A percentile compares a stretch with the other conserved stretches of the same genome.
These are phyloP conservation scores for Serendipita vermifera DNA, from an alignment of 768 basidiomycete species.

Conservation along the genomic window DNA sequence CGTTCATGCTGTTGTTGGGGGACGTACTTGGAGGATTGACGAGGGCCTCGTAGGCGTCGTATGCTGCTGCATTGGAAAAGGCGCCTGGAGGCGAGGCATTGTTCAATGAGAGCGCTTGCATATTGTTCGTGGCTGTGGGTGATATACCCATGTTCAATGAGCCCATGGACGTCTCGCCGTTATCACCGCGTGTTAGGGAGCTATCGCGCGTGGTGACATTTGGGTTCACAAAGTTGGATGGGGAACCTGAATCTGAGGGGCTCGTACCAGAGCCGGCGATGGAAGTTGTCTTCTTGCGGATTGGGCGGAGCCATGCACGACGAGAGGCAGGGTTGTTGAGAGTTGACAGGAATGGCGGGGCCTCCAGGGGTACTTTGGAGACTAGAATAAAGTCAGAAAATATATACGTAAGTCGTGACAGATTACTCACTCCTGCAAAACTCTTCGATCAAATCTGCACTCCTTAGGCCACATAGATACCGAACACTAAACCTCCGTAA, in stretches of 20 bases:
- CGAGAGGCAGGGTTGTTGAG: slow-evolving; percentile 34
- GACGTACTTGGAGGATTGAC: not conserved
- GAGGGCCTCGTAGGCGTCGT: not conserved
- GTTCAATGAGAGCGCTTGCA: not conserved
- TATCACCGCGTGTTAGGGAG: no score
- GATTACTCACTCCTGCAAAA: slow-evolving; percentile 65
- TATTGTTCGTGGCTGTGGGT: not conserved
- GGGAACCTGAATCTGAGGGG: slow-evolving; percentile 1
- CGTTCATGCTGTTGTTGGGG: not conserved
- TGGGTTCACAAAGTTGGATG: slow-evolving; percentile 7
- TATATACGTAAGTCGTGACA: not conserved
- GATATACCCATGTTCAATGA: no score
- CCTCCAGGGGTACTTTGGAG: slow-evolving; percentile 76
- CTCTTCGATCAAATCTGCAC: slow-evolving; percentile 88
- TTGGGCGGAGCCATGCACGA: slow-evolving; percentile 81
- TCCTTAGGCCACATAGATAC: slow-evolving; percentile 82
- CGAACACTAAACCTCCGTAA: slow-evolving; percentile 78
- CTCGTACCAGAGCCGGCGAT: slow-evolving; percentile 6
- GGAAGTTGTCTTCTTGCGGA: slow-evolving; percentile 55
- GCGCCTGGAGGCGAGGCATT: not conserved
- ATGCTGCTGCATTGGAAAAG: not conserved
- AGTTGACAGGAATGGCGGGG: slow-evolving; percentile 40
- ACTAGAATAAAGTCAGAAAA: slow-evolving; percentile 29
- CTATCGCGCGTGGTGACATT: no score
- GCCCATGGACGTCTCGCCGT: no score